Evolutionary conservation across 2,329 filamentous ascomycete species (phyloP).

Genomic region (Neurospora sp.): DNA sequence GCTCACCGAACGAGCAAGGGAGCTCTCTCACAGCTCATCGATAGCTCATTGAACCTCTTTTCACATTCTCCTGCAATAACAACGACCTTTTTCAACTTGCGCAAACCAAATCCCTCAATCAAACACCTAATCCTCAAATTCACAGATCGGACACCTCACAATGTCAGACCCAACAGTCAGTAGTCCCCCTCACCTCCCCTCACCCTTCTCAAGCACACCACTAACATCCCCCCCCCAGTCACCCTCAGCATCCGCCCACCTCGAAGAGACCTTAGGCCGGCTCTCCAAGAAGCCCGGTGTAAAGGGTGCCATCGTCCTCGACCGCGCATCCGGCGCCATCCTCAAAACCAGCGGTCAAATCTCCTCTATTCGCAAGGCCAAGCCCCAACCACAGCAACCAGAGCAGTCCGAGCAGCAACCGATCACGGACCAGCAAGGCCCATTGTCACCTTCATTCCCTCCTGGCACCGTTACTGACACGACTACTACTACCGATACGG

Average conservation of each 20-base stretch:
- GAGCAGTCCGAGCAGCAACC: conserved; percentile 4
- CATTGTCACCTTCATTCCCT: background rate
- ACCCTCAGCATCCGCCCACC: conserved; percentile 38
- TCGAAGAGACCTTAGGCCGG: conserved; percentile 56
- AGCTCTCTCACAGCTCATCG: background rate
- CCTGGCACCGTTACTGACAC: too few relatives aligned
- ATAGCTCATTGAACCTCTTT: background rate
- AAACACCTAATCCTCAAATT: background rate
- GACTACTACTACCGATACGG: too few relatives aligned
- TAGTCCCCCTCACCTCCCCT: background rate
- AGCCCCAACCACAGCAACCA: conserved; percentile 5
- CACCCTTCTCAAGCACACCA: background rate
- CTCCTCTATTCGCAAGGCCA: conserved; percentile 42
- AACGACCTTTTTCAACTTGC: background rate
- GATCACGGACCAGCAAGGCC: background rate
- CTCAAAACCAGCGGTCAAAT: conserved; percentile 65
- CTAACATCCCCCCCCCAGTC: background rate
- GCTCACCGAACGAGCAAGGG: background rate
- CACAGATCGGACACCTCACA: background rate
- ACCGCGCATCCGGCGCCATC: conserved; percentile 61
- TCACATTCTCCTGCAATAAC: background rate
- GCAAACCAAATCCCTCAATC: background rate
- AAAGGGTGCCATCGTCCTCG: conserved; percentile 66
- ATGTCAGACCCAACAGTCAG: conserved; percentile 12
- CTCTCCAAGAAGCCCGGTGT: conserved; percentile 71